Base-by-base conservation (phyloP, 1,139 yeast species). In the Hansenula sp. region DNA sequence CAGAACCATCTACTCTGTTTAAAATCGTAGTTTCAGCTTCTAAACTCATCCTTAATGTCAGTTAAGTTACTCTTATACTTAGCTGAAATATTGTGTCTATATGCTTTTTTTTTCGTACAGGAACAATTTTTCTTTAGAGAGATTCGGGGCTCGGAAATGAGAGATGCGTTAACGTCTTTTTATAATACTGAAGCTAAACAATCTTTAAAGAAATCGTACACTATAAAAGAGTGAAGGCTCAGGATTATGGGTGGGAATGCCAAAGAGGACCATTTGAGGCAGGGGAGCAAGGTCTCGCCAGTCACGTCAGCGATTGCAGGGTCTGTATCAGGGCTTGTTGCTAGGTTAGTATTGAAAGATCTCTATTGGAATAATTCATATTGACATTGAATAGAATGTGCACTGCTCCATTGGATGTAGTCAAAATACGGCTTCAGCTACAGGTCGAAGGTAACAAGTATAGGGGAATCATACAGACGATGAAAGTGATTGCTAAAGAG, bases 341-440 rank as follows among this genome's bases (percentile, higher is more conserved):
- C 86, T 11, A 53, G 79, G 71, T 68, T 57, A 37, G 74, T 56
- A 7, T 38, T 9, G 12, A 8, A 12, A 14, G 2, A 12, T 14
- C 3, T 20, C 28, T 21, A 12, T 24, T 18, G 25, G 14, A 16
- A 11, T 3, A 10, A 24, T 12, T 19, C 10, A 18, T 21, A 36
- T 40, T 40, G 43, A 39, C 35, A 6, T 6, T 24, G 4, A 7
- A 10, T 4, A 64, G 94, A 43, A 78, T 81, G 41, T 68, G 82
- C 20, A 83, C 92, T 0, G 95, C 98, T 0, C 98, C 98, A 2
- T 62, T 92, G 40, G 98, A 92, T 57, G 86, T 92, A 6, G 61
- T 92, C 37, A 92, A 92, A 65, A 89, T 92, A 45, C 69, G 97
- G 42, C 68, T 88, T 27, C 98, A 92, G 56, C 66, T 92, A 3